Evolutionary conservation across 805 yeast species (phyloP), one percentile per base, ranked within the genome.

Genomic region (Nakazawaea sp.): DNA sequence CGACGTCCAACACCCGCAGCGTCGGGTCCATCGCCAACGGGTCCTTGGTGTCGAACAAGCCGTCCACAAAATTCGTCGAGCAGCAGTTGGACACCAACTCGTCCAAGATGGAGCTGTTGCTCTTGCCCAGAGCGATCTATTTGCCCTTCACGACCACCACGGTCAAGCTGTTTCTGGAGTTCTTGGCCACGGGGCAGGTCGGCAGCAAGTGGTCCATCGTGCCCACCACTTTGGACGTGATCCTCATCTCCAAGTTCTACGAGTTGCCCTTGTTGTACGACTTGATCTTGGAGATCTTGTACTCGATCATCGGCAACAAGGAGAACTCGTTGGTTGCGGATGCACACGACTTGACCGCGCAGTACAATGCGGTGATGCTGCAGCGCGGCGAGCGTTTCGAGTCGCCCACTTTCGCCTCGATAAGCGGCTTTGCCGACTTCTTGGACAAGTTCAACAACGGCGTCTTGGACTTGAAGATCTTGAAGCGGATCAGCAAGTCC

Each of bases 111-210:
- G 87, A 80, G 46, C 78, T 85, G 5, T 55, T 80, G 25, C 62
- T 75, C 39, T 66, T 80, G 26, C 92, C 94, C 12, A 64, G 94
- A 43, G 67, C 76, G 13, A 52, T 84, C 19, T 82, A 78, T 45
- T 53, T 84, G 44, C 92, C 94, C 3, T 81, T 78, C 58, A 54
- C 77, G 2, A 75, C 80, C 1, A 52, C 61, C 1, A 72, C 86
- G 0, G 73, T 81, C 12, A 67, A 67, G 39, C 87, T 87, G 2
- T 71, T 82, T 45, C 63, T 79, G 19, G 92, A 83, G 50, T 84
- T 76, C 52, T 62, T 84, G 38, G 81, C 79, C 49, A 83, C 89
- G 4, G 94, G 92, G 1, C 88, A 82, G 54, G 73, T 84, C 17
- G 86, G 86, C 18, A 75, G 79, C 36, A 78, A 72, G 47, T 82